Base-by-base conservation (phyloP, 2,329 filamentous ascomycete species). In the Zopfia rhizophila region DNA sequence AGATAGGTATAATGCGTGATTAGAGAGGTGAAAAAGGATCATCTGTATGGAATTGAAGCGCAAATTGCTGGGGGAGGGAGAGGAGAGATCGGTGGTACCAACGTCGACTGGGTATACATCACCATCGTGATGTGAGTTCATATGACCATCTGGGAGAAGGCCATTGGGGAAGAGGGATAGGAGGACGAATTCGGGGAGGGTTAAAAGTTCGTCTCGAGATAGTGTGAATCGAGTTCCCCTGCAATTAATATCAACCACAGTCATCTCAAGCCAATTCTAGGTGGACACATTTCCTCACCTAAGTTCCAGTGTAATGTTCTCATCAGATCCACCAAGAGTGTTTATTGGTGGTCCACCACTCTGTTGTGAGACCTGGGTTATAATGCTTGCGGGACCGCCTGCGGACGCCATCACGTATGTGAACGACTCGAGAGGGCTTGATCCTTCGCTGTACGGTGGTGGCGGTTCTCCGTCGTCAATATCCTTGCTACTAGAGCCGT, bases 41-140 rank as follows among this genome's bases (percentile, higher is more conserved):
- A 72, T 70, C 48, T 70, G 60, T 30, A 73, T 51, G 27, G 67
- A 67, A 54, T 64, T 61, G 39, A 60, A 42, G 48, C 59, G 58
- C 13, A 51, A 40, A 18, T 55, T 54, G 45, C 50, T 16, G 51
- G 49, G 47, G 68, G 68, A 44, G 68, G 41, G 30, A 35, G 45
- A 56, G 56, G 61, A 50, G 40, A 54, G 49, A 53, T 60, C 52
- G 58, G 64, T 60, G 60, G 65, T 72, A 85, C 91, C 80, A 81
- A 99, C 94, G 81, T 99, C 94, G 67, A 99, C 93, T 72, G 94
- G 91, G 63, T 97, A 95, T 51, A 95, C 89, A 72, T 97, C 93
- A 58, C 89, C 89, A 62, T 97, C 94, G 55, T 91, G 85, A 71
- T 93, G 96, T 39, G 90, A 89, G 67, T 90, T 94, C 85, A 96